phyloP scores from a whole-genome alignment of 176 grass and related monocot species.

The Stipa capillata region DNA sequence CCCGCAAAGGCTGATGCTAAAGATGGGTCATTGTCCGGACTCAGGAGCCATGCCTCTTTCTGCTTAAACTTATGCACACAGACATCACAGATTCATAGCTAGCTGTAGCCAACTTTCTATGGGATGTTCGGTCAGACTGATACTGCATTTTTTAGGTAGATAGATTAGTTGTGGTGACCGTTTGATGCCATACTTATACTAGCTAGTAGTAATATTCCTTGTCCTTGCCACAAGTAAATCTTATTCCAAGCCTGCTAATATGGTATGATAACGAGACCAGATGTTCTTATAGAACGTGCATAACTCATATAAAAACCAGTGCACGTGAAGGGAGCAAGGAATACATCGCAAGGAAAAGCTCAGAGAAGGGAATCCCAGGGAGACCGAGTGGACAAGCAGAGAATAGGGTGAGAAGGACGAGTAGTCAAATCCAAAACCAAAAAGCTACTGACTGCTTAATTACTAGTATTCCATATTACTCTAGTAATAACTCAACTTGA shows the following conservation, averaged over 20 bases:
- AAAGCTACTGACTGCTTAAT: conserved; percentile 18
- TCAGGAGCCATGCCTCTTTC: background rate
- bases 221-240: conserved; percentile 29
- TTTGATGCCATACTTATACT: background rate
- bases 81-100: conserved; percentile 26
- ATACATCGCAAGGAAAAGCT: background rate
- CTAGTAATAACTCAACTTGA: background rate
- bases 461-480: background rate
- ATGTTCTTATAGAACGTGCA: conserved; percentile 31
- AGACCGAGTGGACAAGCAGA: background rate
- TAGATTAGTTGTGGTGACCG: background rate
- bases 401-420: background rate
- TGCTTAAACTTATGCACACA: conserved; percentile 29
- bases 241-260: background rate
- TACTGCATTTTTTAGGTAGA: background rate
- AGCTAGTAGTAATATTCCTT: conserved; percentile 5
- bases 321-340: conserved; percentile 26
- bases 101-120: conserved; percentile 7
- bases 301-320: conserved; percentile 5
- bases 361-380: conserved; percentile 35
- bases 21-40: background rate
- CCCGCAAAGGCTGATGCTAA: conserved; percentile 10
- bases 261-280: conserved; percentile 21
- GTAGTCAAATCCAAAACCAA: conserved; percentile 25
- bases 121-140: background rate